Evolutionary conservation across 768 basidiomycete species (phyloP), one percentile per base, ranked within the genome.

Genomic region (Tulasnella sp.): DNA sequence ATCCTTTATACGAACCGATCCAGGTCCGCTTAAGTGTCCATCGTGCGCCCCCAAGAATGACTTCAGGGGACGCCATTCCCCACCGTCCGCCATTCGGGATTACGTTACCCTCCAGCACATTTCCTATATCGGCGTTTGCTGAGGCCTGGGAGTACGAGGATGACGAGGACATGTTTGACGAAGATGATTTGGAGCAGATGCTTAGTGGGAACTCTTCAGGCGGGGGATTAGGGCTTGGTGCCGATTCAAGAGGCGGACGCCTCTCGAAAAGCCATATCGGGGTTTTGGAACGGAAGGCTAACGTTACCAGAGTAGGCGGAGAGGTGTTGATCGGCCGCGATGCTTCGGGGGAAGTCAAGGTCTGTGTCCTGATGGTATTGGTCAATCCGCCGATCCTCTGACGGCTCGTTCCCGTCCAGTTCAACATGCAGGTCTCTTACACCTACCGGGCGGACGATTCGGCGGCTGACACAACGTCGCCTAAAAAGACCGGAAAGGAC

Each of bases 121-220:
- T 99, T 83, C 86, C 92, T 6, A 90, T 99, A 70, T 91, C 92
- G 18, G 93, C 97, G 2, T 96, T 93, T 82, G 95, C 95, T 23
- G 98, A 99, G 83, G 95, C 94, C 44, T 99, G 97, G 97, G 96
- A 99, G 83, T 98, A 96, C 80, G 97, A 98, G 75, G 96, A 96
- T 78, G 95, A 97, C 78, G 84, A 86, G 70, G 88, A 88, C 67
- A 93, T 94, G 92, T 91, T 92, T 81, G 86, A 86, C 16, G 87
- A 88, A 42, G 85, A 85, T 44, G 85, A 85, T 29, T 18, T 80
- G n/a, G 85, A 85, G 35, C 78, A 83, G n/a, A 42, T 81, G 73
- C 78, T 81, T 55, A 77, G 83, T 42, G 79, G 83, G 48, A 79
- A 86, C 82, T 81, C 86, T 79, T 86, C 88, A 55, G 81, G 84